Conservation (phyloP, 192 early-diverging fungal genomes). For the Geosiphon pyriformis region DNA sequence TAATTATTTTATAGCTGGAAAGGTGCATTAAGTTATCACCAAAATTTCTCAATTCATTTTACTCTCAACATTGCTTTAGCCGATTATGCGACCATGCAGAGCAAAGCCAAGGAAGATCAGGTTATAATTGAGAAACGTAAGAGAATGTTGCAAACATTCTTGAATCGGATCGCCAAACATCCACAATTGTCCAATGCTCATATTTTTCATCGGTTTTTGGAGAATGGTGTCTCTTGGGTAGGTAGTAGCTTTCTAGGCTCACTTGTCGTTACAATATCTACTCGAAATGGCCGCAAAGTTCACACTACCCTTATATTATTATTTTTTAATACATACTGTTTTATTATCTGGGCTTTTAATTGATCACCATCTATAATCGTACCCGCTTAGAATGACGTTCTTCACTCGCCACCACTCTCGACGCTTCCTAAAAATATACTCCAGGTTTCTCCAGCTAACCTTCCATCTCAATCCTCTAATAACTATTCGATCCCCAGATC, state of each 20-base stretch:
- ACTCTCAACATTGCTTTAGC: slow-evolving; percentile 28
- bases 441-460: slow-evolving; percentile 45
- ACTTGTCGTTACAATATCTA: too few species aligned
- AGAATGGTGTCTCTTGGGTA: slow-evolving; percentile 70
- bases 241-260: neutral
- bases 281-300: too few species aligned
- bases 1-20: neutral
- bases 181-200: slow-evolving; percentile 82
- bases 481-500: slow-evolving; percentile 17
- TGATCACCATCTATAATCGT: neutral
- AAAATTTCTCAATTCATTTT: slow-evolving; percentile 14
- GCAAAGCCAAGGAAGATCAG: slow-evolving; percentile 87
- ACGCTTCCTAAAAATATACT: slow-evolving; percentile 66
- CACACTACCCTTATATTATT: too few species aligned
- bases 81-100: slow-evolving; percentile 71
- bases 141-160: slow-evolving; percentile 87
- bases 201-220: slow-evolving; percentile 89
- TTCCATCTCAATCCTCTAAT: slow-evolving; percentile 28
- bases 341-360: neutral
- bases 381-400: slow-evolving; percentile 53
- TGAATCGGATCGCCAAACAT: slow-evolving; percentile 87
- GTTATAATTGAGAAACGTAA: slow-evolving; percentile 86
- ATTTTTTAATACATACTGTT: neutral
- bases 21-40: slow-evolving; percentile 1
- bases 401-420: slow-evolving; percentile 65